phyloP scores from a whole-genome alignment of 1,284 basidiomycete genomes.

The Porogramme epimiltina region DNA sequence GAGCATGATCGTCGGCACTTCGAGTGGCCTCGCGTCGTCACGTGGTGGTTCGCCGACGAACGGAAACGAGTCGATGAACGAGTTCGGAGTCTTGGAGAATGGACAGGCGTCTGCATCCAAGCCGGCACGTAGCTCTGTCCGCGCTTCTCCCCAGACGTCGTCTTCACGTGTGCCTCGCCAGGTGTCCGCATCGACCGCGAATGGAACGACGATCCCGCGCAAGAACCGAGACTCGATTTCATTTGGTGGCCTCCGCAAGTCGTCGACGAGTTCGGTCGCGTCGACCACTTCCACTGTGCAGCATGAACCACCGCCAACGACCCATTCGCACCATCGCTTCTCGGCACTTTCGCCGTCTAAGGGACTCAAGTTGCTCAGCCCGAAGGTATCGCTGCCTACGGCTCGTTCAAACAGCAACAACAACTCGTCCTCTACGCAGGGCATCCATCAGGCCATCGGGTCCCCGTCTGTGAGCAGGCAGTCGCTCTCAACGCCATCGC shows the following conservation, averaged over 20 bases:
- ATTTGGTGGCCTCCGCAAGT: slow-evolving; percentile 74
- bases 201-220: slow-evolving; percentile 49
- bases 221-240: slow-evolving; percentile 80
- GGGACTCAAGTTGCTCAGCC: slow-evolving; percentile 75
- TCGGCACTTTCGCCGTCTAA: slow-evolving; percentile 82
- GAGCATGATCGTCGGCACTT: slow-evolving; percentile 55
- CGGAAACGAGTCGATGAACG: slow-evolving; percentile 54
- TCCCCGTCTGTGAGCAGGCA: slow-evolving; percentile 77
- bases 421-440: slow-evolving; percentile 51
- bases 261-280: slow-evolving; percentile 75
- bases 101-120: slow-evolving; percentile 44
- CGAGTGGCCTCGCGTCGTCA: slow-evolving; percentile 45
- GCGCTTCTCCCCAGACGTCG: slow-evolving; percentile 53
- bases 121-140: slow-evolving; percentile 46
- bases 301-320: slow-evolving; percentile 25
- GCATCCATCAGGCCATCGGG: slow-evolving; percentile 50
- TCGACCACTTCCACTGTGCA: slow-evolving; percentile 58
- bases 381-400: slow-evolving; percentile 68
- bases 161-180: slow-evolving; percentile 67
- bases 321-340: slow-evolving; percentile 58
- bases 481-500: slow-evolving; percentile 81
- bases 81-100: slow-evolving; percentile 78
- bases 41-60: slow-evolving; percentile 65
- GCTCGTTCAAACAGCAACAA: slow-evolving; percentile 47
- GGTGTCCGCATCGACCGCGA: slow-evolving; percentile 50